Percentiles rank a stretch among this genome's conserved stretches.
These are phyloP conservation scores for Parsonsia alboflavescens DNA, from an alignment of 257 asterid species.

Conservation along the genomic window DNA sequence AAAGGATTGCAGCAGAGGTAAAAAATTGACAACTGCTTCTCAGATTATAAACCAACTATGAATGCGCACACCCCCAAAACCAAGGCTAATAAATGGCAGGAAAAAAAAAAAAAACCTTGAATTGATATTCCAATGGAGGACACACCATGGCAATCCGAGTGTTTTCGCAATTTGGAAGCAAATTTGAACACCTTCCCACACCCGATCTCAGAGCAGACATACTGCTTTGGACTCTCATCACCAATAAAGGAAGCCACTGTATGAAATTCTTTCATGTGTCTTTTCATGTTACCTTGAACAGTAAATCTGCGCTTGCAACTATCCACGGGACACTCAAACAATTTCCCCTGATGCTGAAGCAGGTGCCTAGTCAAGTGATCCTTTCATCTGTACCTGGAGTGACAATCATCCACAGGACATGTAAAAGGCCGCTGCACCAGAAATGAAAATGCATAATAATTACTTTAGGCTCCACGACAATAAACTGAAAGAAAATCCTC, in stretches of 20 bases:
- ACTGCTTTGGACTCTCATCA: slow-evolving; percentile 33
- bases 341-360: slow-evolving; percentile 75
- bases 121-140: not conserved
- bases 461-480: not conserved
- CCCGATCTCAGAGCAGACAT: slow-evolving; percentile 62
- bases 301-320: slow-evolving; percentile 49
- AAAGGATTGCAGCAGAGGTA: not conserved
- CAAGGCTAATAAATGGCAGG: too few relatives aligned
- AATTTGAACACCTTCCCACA: slow-evolving; percentile 69
- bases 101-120: not conserved
- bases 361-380: slow-evolving; percentile 79
- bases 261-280: slow-evolving; percentile 69
- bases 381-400: slow-evolving; percentile 72
- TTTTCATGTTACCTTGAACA: slow-evolving; percentile 55
- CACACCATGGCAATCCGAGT: slow-evolving; percentile 74
- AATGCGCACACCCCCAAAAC: too few relatives aligned
- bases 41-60: too few relatives aligned
- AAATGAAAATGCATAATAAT: not conserved
- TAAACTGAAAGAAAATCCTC: slow-evolving; percentile 20
- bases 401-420: slow-evolving; percentile 77
- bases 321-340: slow-evolving; percentile 58
- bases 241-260: slow-evolving; percentile 31
- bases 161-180: slow-evolving; percentile 27
- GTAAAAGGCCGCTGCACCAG: slow-evolving; percentile 62
- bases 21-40: not conserved